Evolutionary conservation across 2,329 filamentous ascomycete species (phyloP).

Genomic region (Paecilomyces variotii): DNA sequence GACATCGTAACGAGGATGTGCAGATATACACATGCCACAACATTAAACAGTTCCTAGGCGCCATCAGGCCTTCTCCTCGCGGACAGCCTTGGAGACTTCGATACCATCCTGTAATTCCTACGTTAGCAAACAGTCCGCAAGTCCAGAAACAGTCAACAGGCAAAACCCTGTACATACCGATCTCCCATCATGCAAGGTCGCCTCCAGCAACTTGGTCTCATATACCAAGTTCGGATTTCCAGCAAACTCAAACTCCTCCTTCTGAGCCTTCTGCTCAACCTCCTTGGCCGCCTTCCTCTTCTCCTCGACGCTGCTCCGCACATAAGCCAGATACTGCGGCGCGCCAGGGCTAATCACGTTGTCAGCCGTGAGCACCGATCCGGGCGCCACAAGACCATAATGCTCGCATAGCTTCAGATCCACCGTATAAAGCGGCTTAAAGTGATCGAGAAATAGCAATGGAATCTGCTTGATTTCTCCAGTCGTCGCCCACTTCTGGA

Average conservation of each 20-base stretch:
- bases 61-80: neutral
- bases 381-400: slow-evolving; percentile 21
- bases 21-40: neutral
- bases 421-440: slow-evolving; percentile 27
- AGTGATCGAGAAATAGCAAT: slow-evolving; percentile 31
- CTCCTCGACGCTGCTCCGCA: slow-evolving; percentile 41
- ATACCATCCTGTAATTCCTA: slow-evolving; percentile 1
- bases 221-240: slow-evolving; percentile 62
- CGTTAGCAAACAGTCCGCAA: neutral
- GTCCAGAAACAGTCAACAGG: neutral
- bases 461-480: slow-evolving; percentile 23
- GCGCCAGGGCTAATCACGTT: slow-evolving; percentile 34
- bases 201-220: slow-evolving; percentile 46
- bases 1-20: no score
- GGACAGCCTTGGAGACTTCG: slow-evolving; percentile 2
- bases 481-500: slow-evolving; percentile 18
- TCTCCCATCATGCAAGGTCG: slow-evolving; percentile 4
- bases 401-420: slow-evolving; percentile 29
- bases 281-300: slow-evolving; percentile 44
- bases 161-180: neutral
- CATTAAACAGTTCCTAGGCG: neutral
- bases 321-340: slow-evolving; percentile 34
- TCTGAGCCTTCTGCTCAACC: slow-evolving; percentile 15
- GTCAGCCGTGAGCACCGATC: slow-evolving; percentile 29
- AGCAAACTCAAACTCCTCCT: slow-evolving; percentile 19